Evolutionary conservation across 2,329 filamentous ascomycete species (phyloP).

Genomic region (Xylariaceae sp.): DNA sequence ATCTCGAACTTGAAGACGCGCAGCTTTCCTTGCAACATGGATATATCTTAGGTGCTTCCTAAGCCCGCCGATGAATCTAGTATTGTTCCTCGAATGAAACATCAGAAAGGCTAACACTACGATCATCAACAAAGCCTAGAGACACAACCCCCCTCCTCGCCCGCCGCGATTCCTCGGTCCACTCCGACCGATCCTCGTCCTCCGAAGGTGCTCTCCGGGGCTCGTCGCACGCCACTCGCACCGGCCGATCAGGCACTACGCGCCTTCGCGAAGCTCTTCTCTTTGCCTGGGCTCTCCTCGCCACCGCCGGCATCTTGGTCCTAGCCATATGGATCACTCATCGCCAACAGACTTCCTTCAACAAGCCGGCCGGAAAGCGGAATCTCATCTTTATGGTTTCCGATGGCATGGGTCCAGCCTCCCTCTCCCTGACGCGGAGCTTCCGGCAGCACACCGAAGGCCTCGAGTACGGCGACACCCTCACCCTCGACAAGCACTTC

Average conservation of each 20-base stretch:
- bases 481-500: slow-evolving; percentile 81
- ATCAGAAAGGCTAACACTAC: slow-evolving; percentile 1
- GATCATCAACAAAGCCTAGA: slow-evolving; percentile 20
- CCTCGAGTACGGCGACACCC: slow-evolving; percentile 69
- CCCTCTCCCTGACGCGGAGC: slow-evolving; percentile 78
- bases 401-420: slow-evolving; percentile 96
- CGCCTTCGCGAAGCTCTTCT: slow-evolving; percentile 67
- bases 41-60: neutral
- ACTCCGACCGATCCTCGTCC: slow-evolving; percentile 15
- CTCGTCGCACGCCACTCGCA: slow-evolving; percentile 22
- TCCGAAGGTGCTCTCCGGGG: slow-evolving; percentile 35
- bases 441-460: slow-evolving; percentile 75
- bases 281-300: slow-evolving; percentile 78
- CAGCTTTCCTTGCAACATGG: too few species aligned
- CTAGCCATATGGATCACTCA: slow-evolving; percentile 77
- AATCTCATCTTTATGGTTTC: slow-evolving; percentile 99
- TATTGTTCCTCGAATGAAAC: too few species aligned
- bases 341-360: slow-evolving; percentile 47
- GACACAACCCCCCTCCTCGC: slow-evolving; percentile 30
- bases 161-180: slow-evolving; percentile 17
- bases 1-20: too few species aligned
- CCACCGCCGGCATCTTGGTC: slow-evolving; percentile 73
- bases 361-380: slow-evolving; percentile 61
- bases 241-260: slow-evolving; percentile 26
- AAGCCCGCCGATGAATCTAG: neutral